A percentile compares a stretch with the other conserved stretches of the same genome.
phyloP scores from a whole-genome alignment of 208 protist species.

The Willaertia magna region DNA sequence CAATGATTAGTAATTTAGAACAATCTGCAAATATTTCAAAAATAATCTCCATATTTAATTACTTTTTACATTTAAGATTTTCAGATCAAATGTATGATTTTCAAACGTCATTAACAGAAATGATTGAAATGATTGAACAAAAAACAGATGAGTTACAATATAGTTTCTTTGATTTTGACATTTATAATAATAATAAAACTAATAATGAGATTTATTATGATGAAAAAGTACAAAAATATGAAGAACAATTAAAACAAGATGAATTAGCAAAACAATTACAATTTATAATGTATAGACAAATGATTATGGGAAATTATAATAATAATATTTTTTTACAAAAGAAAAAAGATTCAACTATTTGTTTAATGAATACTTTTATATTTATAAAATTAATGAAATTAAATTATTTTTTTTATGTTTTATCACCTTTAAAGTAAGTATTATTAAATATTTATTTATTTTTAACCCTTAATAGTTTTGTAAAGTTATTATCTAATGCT shows the following conservation, averaged over 20 bases:
- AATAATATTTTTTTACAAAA: neutral
- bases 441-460: neutral
- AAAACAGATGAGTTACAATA: neutral
- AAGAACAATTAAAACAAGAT: neutral
- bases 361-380: neutral
- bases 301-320: neutral
- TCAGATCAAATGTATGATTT: neutral
- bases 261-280: neutral
- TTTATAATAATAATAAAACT: neutral
- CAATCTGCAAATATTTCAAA: neutral
- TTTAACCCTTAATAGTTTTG: neutral
- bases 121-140: neutral
- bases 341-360: neutral
- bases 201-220: neutral
- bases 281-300: neutral
- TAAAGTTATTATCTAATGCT: neutral
- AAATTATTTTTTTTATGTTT: neutral
- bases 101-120: neutral
- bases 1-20: neutral
- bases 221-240: neutral
- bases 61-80: neutral
- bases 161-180: neutral
- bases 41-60: neutral
- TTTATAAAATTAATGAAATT: neutral
- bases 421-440: neutral